phyloP scores from a whole-genome alignment of 345 rosid species.

The Syzygium jambos region DNA sequence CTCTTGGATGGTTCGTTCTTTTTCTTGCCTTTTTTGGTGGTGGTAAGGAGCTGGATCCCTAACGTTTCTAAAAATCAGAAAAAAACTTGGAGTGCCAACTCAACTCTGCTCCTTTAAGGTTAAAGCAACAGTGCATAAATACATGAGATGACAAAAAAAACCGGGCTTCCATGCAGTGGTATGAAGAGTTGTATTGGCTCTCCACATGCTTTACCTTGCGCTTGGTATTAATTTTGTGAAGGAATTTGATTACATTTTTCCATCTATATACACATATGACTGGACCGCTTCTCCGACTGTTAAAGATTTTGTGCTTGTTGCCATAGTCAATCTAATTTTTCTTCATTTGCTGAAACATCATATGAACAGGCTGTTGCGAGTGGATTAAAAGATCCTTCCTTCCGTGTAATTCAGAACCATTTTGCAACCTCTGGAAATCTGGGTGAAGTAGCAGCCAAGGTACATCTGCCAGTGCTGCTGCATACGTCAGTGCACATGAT shows the following conservation, averaged over 20 bases:
- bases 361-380: conserved; percentile 79
- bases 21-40: background rate
- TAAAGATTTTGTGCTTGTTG: background rate
- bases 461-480: conserved; percentile 7
- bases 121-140: background rate
- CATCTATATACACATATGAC: background rate
- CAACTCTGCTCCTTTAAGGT: background rate
- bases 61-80: background rate
- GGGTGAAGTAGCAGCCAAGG: conserved; percentile 98
- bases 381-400: conserved; percentile 94
- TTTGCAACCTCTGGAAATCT: conserved; percentile 81
- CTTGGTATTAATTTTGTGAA: background rate
- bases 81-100: background rate
- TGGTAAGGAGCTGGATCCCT: background rate
- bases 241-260: background rate
- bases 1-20: background rate
- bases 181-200: background rate
- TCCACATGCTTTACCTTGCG: background rate
- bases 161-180: background rate
- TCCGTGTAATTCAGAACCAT: conserved; percentile 88
- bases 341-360: background rate
- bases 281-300: background rate
- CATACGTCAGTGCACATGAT: background rate
- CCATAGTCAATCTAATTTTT: background rate
- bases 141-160: background rate